Evolutionary conservation across 805 yeast species (phyloP).

Genomic region (Yarrowia sp.): DNA sequence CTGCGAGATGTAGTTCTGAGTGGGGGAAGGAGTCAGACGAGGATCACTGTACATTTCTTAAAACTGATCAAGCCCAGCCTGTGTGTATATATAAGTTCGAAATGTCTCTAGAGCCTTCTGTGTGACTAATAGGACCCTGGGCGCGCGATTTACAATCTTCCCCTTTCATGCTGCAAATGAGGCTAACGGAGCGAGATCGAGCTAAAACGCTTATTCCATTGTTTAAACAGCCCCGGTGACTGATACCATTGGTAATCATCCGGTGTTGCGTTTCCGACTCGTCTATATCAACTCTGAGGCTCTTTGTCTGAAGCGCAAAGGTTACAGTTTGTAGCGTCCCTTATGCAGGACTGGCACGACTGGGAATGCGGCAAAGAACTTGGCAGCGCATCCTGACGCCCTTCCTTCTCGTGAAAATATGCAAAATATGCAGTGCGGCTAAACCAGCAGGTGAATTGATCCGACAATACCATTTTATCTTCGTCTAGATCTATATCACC

Average conservation of each 20-base stretch:
- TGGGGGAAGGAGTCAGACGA: background rate
- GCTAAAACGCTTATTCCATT: background rate
- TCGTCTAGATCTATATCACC: too few relatives aligned
- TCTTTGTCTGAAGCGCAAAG: background rate
- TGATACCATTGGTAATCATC: slow-evolving; percentile 5
- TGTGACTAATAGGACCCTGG: background rate
- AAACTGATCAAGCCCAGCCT: background rate
- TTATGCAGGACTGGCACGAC: background rate
- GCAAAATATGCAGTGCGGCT: too few relatives aligned
- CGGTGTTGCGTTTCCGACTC: slow-evolving; percentile 4
- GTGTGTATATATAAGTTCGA: background rate
- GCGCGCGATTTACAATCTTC: background rate
- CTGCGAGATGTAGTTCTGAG: slow-evolving; percentile 6
- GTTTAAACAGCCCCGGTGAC: background rate
- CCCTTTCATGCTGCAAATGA: too few relatives aligned
- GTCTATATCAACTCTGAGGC: background rate
- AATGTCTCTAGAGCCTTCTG: too few relatives aligned
- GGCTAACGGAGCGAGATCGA: too few relatives aligned
- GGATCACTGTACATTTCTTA: slow-evolving; percentile 5
- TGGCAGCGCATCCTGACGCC: background rate
- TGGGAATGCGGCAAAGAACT: background rate
- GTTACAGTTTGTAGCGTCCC: background rate
- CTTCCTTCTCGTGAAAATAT: background rate
- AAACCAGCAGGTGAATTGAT: too few relatives aligned
- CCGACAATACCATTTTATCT: too few relatives aligned